Conservation (phyloP, 2,329 filamentous ascomycete species). For the Elsinoe ampelina region DNA sequence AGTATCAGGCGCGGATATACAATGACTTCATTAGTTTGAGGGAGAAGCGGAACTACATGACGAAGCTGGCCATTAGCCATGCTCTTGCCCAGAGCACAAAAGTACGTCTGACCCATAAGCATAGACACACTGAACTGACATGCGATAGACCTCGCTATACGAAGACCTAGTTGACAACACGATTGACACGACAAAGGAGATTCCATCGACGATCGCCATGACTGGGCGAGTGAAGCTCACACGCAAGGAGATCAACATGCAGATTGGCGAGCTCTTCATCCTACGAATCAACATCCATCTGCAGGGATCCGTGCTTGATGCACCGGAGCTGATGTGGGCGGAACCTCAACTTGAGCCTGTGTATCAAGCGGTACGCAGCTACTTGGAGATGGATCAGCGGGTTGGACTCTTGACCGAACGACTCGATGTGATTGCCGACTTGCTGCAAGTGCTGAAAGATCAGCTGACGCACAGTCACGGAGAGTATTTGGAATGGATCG, state of each 20-base stretch:
- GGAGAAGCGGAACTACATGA: constrained; percentile 97
- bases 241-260: constrained; percentile 93
- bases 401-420: constrained; percentile 82
- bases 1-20: constrained; percentile 97
- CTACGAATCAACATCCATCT: constrained; percentile 95
- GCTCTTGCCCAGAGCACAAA: constrained; percentile 94
- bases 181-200: constrained; percentile 84
- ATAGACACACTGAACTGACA: not conserved
- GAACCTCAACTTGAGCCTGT: constrained; percentile 94
- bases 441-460: constrained; percentile 88
- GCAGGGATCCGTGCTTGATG: constrained; percentile 92
- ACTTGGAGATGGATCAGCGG: constrained; percentile 96
- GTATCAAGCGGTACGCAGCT: constrained; percentile 89
- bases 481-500: constrained; percentile 48
- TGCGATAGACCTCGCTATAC: constrained; percentile 73
- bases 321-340: constrained; percentile 95
- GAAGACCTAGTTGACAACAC: constrained; percentile 92
- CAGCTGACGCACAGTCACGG: constrained; percentile 83
- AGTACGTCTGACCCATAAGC: constrained; percentile 33
- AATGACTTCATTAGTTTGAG: constrained; percentile 96
- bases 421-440: constrained; percentile 83
- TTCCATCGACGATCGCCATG: constrained; percentile 83
- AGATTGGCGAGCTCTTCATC: constrained; percentile 97
- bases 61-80: constrained; percentile 91
- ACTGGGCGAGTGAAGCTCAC: constrained; percentile 88